These are phyloP conservation scores for Rhododendron henanense DNA, from an alignment of 148 eudicot genomes.

Conservation along the genomic window DNA sequence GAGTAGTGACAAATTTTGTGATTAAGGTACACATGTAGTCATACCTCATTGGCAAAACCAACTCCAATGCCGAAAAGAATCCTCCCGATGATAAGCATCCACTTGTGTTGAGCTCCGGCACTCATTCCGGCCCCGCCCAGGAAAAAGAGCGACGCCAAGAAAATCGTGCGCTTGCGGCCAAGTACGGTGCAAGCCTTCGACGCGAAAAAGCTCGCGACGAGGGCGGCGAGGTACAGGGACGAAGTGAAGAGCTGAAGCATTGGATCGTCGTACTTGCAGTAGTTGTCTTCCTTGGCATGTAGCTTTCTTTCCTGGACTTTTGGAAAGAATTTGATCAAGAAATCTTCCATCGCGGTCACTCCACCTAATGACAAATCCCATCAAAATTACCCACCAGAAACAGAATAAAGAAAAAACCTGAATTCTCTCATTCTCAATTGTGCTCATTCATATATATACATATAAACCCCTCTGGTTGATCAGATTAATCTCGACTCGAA, in stretches of 20 bases:
- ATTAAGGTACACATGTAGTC: not conserved
- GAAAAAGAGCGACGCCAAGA: conserved; percentile 30
- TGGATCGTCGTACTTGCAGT: conserved; percentile 14
- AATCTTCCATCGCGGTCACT: conserved; percentile 11
- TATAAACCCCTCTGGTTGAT: too few species aligned
- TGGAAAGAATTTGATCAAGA: conserved; percentile 19
- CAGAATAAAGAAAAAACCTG: not conserved
- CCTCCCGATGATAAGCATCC: conserved; percentile 63
- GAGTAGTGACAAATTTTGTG: not conserved
- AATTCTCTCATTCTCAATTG: too few species aligned
- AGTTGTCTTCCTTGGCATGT: conserved; percentile 14
- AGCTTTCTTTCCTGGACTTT: conserved; percentile 6
- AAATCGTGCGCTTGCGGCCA: conserved; percentile 36
- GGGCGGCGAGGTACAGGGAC: conserved; percentile 66
- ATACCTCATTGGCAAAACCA: conserved; percentile 75
- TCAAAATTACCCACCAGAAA: not conserved
- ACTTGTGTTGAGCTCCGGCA: conserved; percentile 27
- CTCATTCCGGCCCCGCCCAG: conserved; percentile 39
- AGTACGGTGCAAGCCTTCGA: conserved; percentile 44
- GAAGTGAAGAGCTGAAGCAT: conserved; percentile 11
- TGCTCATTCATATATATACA: too few species aligned
- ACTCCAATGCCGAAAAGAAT: conserved; percentile 68
- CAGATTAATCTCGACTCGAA: too few species aligned
- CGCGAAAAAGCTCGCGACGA: conserved; percentile 56
- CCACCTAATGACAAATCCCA: not conserved